phyloP scores from a whole-genome alignment of 2,329 filamentous ascomycete genomes.

The Daldinia sp. region DNA sequence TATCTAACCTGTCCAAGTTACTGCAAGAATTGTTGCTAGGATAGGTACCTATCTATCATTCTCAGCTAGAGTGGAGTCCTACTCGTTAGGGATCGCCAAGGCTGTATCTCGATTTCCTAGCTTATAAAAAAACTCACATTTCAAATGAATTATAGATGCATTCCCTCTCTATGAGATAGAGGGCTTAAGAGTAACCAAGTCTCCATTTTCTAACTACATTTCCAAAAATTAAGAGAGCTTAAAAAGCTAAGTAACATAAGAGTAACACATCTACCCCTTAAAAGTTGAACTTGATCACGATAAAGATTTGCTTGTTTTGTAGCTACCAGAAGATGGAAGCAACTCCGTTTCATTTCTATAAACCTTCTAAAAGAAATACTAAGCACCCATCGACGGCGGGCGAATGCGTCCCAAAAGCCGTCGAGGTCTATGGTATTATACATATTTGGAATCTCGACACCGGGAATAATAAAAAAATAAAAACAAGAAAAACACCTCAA shows the following conservation, averaged over 20 bases:
- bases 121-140: too few species aligned
- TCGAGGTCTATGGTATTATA: conserved; percentile 12
- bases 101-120: too few species aligned
- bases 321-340: not conserved
- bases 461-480: not conserved
- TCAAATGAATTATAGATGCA: too few species aligned
- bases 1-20: too few species aligned
- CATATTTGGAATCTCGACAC: conserved; percentile 12
- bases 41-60: too few species aligned
- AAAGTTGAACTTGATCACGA: not conserved
- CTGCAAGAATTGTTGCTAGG: too few species aligned
- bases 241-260: not conserved
- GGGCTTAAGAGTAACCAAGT: too few species aligned
- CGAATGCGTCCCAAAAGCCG: not conserved
- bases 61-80: too few species aligned
- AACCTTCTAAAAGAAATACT: conserved; percentile 14
- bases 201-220: too few species aligned
- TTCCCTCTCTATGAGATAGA: too few species aligned
- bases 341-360: conserved; percentile 10
- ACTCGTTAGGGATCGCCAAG: too few species aligned
- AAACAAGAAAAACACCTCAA: conserved; percentile 1
- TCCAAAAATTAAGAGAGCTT: too few species aligned
- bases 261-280: not conserved
- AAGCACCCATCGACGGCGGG: conserved; percentile 2
- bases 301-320: not conserved